These are phyloP conservation scores for Tricholoma hemisulphureum DNA, from an alignment of 768 basidiomycete species.

Conservation along the genomic window DNA sequence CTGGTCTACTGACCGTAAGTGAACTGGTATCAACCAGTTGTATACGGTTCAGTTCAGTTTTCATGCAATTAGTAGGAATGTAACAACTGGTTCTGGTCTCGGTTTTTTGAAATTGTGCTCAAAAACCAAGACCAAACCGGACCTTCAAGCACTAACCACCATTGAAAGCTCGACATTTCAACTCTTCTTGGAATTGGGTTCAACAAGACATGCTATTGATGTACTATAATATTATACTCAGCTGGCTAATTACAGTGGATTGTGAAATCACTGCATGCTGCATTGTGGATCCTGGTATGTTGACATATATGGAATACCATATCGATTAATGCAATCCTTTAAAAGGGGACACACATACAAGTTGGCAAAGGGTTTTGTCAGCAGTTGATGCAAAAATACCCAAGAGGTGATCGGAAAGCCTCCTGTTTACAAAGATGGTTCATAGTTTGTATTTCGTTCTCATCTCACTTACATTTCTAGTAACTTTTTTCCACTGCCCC, in stretches of 20 bases:
- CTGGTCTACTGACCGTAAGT: no score
- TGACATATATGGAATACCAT: conserved; percentile 94
- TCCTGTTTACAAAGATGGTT: conserved; percentile 96
- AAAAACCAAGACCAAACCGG: no score
- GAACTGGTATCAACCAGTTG: no score
- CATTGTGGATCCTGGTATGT: conserved; percentile 88
- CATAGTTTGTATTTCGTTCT: conserved; percentile 25
- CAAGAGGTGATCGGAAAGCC: conserved; percentile 76
- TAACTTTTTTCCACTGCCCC: conserved; percentile 99
- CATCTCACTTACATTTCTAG: conserved; percentile 35
- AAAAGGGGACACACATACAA: conserved; percentile 89
- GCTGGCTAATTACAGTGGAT: conserved; percentile 89
- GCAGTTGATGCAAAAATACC: conserved; percentile 91
- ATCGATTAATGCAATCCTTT: conserved; percentile 79
- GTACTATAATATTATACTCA: conserved; percentile 99
- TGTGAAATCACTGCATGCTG: conserved; percentile 96
- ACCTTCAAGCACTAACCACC: no score
- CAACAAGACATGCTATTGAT: conserved; percentile 94
- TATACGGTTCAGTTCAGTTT: no score
- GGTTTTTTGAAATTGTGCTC: no score
- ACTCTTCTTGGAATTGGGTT: conserved; percentile 99
- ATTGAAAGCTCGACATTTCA: conserved; percentile 95
- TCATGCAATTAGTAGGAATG: no score
- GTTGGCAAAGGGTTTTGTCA: conserved; percentile 96
- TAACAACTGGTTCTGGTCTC: no score